Conservation (phyloP, 805 yeast genomes). For the Starmerella sirachaensis region DNA sequence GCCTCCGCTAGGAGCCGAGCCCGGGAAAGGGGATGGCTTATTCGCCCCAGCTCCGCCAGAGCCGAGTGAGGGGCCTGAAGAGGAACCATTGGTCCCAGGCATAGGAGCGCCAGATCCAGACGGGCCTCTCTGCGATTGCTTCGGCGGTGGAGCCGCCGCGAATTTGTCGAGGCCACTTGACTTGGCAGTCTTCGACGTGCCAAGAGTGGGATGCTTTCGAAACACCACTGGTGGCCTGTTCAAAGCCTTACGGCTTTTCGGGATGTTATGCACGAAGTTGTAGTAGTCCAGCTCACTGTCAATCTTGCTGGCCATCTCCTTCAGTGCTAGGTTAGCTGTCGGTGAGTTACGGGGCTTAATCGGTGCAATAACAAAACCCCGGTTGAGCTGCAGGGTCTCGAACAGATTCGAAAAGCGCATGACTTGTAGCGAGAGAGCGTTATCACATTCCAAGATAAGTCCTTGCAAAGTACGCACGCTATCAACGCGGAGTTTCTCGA, state of each 20-base stretch:
- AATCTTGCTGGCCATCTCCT: conserved; percentile 57
- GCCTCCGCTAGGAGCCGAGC: background rate
- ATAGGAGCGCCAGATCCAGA: background rate
- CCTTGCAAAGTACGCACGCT: conserved; percentile 59
- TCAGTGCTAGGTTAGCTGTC: conserved; percentile 52
- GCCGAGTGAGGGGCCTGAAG: background rate
- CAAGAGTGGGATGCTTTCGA: conserved; percentile 27
- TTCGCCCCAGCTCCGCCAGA: background rate
- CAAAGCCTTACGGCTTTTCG: conserved; percentile 22
- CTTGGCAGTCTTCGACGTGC: conserved; percentile 2
- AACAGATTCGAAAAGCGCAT: conserved; percentile 80
- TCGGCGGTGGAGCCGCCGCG: background rate
- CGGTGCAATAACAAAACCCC: conserved; percentile 76
- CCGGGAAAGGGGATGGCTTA: background rate
- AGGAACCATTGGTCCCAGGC: background rate
- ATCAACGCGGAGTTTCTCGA: conserved; percentile 65
- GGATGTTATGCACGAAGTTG: conserved; percentile 41
- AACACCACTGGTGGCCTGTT: conserved; percentile 28
- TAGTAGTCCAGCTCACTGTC: conserved; percentile 78
- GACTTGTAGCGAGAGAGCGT: conserved; percentile 77
- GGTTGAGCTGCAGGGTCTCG: conserved; percentile 70
- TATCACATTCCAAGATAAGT: conserved; percentile 73
- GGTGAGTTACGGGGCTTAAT: conserved; percentile 36
- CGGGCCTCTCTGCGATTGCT: background rate
- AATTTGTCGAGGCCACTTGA: background rate